Evolutionary conservation across 495 filamentous ascomycete species (phyloP), one percentile per base, ranked within the genome.

Genomic region (Penicillium antarcticum): DNA sequence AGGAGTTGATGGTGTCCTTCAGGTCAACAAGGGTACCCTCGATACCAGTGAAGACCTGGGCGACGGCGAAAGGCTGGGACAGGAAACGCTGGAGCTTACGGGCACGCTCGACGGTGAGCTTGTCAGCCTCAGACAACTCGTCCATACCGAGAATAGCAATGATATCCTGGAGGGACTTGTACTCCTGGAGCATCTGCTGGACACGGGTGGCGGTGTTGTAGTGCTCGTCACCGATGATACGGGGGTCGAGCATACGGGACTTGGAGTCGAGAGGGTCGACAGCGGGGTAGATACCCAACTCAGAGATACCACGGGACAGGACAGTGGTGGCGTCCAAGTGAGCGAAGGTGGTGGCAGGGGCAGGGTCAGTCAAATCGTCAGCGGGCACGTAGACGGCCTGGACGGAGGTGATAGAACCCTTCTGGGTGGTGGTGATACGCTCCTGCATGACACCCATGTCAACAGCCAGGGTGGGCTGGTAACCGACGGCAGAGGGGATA

Each of bases 141-240:
- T 98, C 95, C 95, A 97, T 97, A 85, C 94, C 94, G 69, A 97
- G 75, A 88, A 98, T 98, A 78, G 94, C 94, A 83, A 98, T 98
- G 84, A 98, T 98, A 83, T 98, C 94, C 76, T 98, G 94, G 56
- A 98, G 88, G 51, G 92, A 97, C 88, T 97, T 98, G 88, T 98
- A 98, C 83, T 97, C 95, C 79, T 98, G 94, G 73, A 98, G 83
- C 81, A 96, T 97, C 80, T 92, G 88, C 81, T 98, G 94, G 70
- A 98, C 94, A 60, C 84, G 83, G 71, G 87, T 88, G 77, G 94
- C 94, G 62, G 87, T 94, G 36, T 89, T 70, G 85, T 98, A 98
- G 84, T 98, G 94, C 53, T 97, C 94, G 56, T 97, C 80, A 72
- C 94, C 94, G 66, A 98, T 89, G 65, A 98, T 84, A 85, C 92